phyloP scores from a whole-genome alignment of 768 basidiomycete species.

The Asterophora lycoperdoides region DNA sequence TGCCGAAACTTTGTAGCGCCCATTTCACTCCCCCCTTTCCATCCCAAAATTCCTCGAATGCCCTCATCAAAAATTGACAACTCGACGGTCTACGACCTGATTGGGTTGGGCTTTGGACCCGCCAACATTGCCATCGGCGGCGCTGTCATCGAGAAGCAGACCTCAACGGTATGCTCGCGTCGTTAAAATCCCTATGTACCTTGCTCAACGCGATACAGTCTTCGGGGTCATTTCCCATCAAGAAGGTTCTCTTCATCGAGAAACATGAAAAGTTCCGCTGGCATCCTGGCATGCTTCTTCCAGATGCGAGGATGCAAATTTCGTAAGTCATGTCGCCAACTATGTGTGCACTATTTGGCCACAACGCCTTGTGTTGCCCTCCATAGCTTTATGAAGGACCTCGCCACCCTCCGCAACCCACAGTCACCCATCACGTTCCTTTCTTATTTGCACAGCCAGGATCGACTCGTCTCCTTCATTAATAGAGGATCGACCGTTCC shows the following conservation, averaged over 20 bases:
- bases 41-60: constrained; percentile 4
- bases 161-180: constrained; percentile 10
- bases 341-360: background rate
- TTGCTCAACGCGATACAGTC: constrained; percentile 2
- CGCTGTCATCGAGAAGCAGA: constrained; percentile 43
- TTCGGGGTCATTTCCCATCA: constrained; percentile 11
- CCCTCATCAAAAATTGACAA: constrained; percentile 14
- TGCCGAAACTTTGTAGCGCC: too few relatives aligned
- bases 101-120: constrained; percentile 51
- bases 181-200: too few relatives aligned
- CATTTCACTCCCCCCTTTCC: background rate
- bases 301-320: constrained; percentile 51
- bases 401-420: constrained; percentile 49
- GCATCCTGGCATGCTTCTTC: constrained; percentile 55
- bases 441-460: constrained; percentile 46
- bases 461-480: constrained; percentile 47
- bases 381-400: constrained; percentile 47
- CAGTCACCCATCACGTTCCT: constrained; percentile 50
- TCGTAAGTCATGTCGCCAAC: constrained; percentile 26
- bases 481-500: constrained; percentile 49
- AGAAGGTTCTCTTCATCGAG: constrained; percentile 43
- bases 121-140: constrained; percentile 49
- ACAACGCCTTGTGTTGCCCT: background rate
- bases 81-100: constrained; percentile 35
- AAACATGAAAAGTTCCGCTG: constrained; percentile 44